A percentile compares a stretch with the other conserved stretches of the same genome.
phyloP scores from a whole-genome alignment of 1,284 basidiomycete species.

The Polyporus tsugae region DNA sequence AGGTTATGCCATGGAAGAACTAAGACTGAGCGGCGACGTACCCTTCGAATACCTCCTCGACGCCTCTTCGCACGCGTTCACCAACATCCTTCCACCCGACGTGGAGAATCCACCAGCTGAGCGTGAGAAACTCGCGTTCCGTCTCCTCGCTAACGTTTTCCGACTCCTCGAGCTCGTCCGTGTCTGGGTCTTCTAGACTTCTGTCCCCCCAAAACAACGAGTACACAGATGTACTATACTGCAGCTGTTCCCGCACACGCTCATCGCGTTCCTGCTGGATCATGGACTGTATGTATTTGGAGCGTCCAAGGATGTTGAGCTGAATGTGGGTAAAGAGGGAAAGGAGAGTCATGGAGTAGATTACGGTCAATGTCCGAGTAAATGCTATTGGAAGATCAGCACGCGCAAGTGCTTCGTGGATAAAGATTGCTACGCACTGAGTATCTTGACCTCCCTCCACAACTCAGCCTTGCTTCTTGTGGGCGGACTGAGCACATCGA shows the following conservation, averaged over 20 bases:
- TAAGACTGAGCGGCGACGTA: slow-evolving; percentile 46
- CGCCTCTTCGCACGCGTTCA: slow-evolving; percentile 73
- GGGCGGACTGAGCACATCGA: slow-evolving; percentile 22
- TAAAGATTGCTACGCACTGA: slow-evolving; percentile 55
- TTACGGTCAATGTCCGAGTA: slow-evolving; percentile 83
- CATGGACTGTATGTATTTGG: slow-evolving; percentile 81
- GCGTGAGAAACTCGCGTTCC: slow-evolving; percentile 83
- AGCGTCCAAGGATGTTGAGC: slow-evolving; percentile 84
- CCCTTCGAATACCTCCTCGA: slow-evolving; percentile 85
- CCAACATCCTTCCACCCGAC: slow-evolving; percentile 88
- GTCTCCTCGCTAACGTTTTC: slow-evolving; percentile 59
- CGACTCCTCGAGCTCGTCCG: slow-evolving; percentile 43
- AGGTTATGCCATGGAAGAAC: slow-evolving; percentile 7
- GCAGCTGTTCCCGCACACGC: slow-evolving; percentile 55
- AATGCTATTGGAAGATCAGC: slow-evolving; percentile 61
- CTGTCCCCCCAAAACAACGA: slow-evolving; percentile 42
- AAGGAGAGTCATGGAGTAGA: slow-evolving; percentile 86
- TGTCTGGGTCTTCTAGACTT: slow-evolving; percentile 40
- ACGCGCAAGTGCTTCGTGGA: not conserved
- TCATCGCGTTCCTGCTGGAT: slow-evolving; percentile 71
- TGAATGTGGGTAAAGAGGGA: slow-evolving; percentile 86
- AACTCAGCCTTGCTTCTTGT: slow-evolving; percentile 70
- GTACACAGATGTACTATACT: slow-evolving; percentile 50
- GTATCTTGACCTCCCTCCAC: slow-evolving; percentile 86
- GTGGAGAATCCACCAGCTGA: slow-evolving; percentile 92